Conservation (phyloP, 2,329 filamentous ascomycete species). For the Tolypocladium sp. region DNA sequence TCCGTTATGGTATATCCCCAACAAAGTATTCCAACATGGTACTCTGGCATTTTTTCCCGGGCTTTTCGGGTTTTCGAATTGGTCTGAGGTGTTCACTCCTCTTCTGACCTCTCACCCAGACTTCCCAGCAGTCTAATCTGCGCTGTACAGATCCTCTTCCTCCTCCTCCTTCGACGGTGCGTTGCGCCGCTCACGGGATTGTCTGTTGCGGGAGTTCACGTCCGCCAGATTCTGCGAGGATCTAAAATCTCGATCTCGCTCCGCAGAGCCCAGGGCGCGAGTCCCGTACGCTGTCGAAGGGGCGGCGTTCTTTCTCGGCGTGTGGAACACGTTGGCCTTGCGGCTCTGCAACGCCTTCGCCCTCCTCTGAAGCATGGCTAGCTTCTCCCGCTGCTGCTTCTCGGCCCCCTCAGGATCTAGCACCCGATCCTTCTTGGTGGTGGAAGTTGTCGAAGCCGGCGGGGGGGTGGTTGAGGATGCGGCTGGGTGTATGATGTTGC, state of each 20-base stretch:
- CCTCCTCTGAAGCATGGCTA: neutral
- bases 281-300: constrained; percentile 2
- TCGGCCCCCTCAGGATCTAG: neutral
- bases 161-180: neutral
- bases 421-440: neutral
- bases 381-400: neutral
- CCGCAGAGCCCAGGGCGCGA: constrained; percentile 1
- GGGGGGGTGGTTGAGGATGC: neutral
- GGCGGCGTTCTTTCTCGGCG: neutral
- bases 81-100: neutral
- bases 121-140: neutral
- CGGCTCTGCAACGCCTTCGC: neutral
- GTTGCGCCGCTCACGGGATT: neutral
- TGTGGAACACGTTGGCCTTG: neutral
- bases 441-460: neutral
- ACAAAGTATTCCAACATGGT: too few relatives aligned
- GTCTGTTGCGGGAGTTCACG: neutral
- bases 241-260: neutral
- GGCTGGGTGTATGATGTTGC: constrained; percentile 1
- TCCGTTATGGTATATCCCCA: too few relatives aligned
- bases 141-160: neutral
- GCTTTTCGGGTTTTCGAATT: too few relatives aligned
- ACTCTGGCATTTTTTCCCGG: too few relatives aligned
- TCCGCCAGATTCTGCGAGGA: constrained; percentile 3
- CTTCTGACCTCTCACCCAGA: neutral